Base-by-base conservation (phyloP, 805 yeast species). In the Debaryomyces tyrocola region DNA sequence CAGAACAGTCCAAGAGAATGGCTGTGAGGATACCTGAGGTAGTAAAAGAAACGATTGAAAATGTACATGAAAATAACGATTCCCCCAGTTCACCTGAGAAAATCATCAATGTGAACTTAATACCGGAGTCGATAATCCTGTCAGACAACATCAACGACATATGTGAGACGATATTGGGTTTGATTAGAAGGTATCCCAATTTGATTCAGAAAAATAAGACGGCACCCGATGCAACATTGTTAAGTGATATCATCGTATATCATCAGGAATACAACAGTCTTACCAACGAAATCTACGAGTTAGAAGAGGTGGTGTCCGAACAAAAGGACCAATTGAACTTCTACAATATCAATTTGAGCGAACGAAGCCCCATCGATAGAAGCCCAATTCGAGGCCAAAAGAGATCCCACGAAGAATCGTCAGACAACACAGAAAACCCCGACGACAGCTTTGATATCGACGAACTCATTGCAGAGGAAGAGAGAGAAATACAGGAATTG, bases 381-480 rank as follows among this genome's bases (percentile, higher is more conserved):
- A 52, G 42, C 40, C 44, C 39, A 58, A 66, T 49, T 64, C 27
- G 27, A 24, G 27, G 27, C 27, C 7, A 24, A 2, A 60, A 43
- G 51, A 33, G 45, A 20, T 41, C 20, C 5, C 46, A 24, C 44
- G 46, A 21, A 28, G 33, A n/a, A 28, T 45, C 44, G n/a, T 27
- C 33, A 11, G 37, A n/a, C 18, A 27, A 40, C 49, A 20, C 47
- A 8, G 34, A 31, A 12, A 12, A 8, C 17, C 15, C 42, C 1
- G 57, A 48, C 41, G 51, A 45, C 29, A 52, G 38, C 35, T 41
- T 63, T 14, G 66, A 67, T 36, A 66, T 71, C 7, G 69, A 68
- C 20, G 76, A 70, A 33, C 50, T 74, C 43, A 76, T 82, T 1
- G 61, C 53, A 4, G 60, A 60, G 33, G 84, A 78, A 49, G 79